Evolutionary conservation across 2,329 filamentous ascomycete species (phyloP).

Genomic region (Colletotrichum sp.): DNA sequence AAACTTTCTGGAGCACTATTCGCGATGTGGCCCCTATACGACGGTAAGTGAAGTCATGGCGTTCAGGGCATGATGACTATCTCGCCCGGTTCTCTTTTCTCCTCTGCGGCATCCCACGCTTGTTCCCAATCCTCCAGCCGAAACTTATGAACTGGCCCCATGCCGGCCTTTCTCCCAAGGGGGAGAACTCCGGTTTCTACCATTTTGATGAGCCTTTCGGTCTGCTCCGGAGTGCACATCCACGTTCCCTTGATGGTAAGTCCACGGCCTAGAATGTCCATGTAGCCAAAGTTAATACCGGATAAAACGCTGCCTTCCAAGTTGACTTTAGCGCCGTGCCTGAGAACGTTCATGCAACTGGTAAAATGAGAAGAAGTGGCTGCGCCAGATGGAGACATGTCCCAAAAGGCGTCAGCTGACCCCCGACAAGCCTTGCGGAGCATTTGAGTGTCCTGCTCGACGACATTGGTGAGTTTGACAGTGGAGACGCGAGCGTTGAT

Average conservation of each 20-base stretch:
- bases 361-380: not conserved
- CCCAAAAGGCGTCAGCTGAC: not conserved
- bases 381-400: not conserved
- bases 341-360: not conserved
- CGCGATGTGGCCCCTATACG: not conserved
- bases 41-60: not conserved
- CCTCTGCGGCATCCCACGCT: not conserved
- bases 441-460: conserved; percentile 36
- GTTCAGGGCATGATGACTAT: not conserved
- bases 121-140: not conserved
- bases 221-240: not conserved
- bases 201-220: not conserved
- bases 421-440: not conserved
- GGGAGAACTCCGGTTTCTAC: not conserved
- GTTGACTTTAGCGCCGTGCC: not conserved
- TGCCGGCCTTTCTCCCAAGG: not conserved
- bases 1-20: not conserved
- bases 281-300: not conserved
- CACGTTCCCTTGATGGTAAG: not conserved
- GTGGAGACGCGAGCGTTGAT: conserved; percentile 33
- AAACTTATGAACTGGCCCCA: not conserved
- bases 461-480: conserved; percentile 43
- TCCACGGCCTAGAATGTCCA: not conserved
- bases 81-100: not conserved
- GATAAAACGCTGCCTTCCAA: not conserved